Evolutionary conservation across 108 stramenopile genomes (phyloP), one percentile per base, ranked within the genome.

Genomic region (Skeletonema potamos): DNA sequence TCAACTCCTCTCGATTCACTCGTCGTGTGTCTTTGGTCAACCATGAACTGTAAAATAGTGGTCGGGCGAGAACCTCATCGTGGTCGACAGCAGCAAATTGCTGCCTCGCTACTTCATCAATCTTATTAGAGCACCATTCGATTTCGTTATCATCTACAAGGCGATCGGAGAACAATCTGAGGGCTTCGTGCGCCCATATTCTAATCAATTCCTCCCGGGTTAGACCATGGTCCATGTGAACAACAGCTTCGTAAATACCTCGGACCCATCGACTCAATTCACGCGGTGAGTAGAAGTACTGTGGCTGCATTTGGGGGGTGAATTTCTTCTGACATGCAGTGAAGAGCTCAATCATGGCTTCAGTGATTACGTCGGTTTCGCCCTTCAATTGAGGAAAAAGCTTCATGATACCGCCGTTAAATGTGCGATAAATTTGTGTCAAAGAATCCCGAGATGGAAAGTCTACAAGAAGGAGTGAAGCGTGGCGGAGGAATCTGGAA

Each of bases 211-310:
- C 96, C 73, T 95, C 96, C 17, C 86, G 81, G 7, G 93, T 84
- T 17, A 89, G 70, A 27, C 89, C 89, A 62, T 85, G 83, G 51
- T 94, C 93, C 67, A 88, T 78, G 58, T 90, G 76, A 4, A 86
- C 89, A 22, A 98, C 84, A 3, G 97, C 91, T 66, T 98, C 99
- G 59, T 98, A 96, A 58, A 99, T 84, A 8, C 97, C 98, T 18
- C 98, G 78, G 22, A 98, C 95, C 99, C 99, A 99, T 34, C 99
- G 85, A 18, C 91, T 96, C 36, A 99, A 82, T 84, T 99, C 99
- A 24, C 99, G 89, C 7, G 99, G 98, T 2, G 97, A 98, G 75
- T 99, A 99, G 58, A 99, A 95, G 81, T 99, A 99, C 68, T 99
- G 99, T 10, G 98, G 98, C 51, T 91, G 90, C 72, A 87, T 84